Evolutionary conservation across 2,329 filamentous ascomycete species (phyloP).

Genomic region (Aspergillus spinulosporus): DNA sequence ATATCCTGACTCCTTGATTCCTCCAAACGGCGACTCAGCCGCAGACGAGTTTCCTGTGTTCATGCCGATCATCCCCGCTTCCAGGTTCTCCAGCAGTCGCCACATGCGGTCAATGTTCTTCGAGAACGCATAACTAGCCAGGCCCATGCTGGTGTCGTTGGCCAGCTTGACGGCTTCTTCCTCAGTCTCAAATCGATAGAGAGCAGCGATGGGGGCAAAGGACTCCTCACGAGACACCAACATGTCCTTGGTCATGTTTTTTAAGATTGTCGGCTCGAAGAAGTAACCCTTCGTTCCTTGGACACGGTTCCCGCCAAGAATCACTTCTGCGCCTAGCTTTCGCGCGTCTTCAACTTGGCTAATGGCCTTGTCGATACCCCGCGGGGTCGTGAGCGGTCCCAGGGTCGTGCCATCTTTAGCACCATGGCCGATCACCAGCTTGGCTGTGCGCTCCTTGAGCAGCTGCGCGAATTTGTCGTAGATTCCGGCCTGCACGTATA

Average conservation of each 20-base stretch:
- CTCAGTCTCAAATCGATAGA: conserved; percentile 67
- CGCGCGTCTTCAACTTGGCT: conserved; percentile 66
- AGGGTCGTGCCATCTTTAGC: conserved; percentile 56
- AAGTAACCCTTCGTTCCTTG: conserved; percentile 62
- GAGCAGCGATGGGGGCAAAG: conserved; percentile 64
- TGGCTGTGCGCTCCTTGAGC: conserved; percentile 53
- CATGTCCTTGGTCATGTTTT: conserved; percentile 61
- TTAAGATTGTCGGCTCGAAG: conserved; percentile 68
- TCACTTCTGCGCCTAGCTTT: conserved; percentile 62
- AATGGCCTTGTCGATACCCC: conserved; percentile 56
- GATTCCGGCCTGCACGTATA: conserved; percentile 46
- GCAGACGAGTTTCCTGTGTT: conserved; percentile 66
- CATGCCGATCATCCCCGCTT: conserved; percentile 69
- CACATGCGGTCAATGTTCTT: conserved; percentile 67
- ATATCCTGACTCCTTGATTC: conserved; percentile 68
- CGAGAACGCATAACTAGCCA: conserved; percentile 68
- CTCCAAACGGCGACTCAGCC: conserved; percentile 66
- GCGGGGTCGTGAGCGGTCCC: conserved; percentile 60
- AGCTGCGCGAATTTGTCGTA: conserved; percentile 57
- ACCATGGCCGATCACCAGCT: conserved; percentile 63
- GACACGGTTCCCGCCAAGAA: conserved; percentile 57
- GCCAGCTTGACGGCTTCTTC: conserved; percentile 62
- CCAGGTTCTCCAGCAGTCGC: conserved; percentile 65
- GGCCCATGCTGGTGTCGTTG: conserved; percentile 64
- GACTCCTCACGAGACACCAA: conserved; percentile 60